Evolutionary conservation across 805 yeast species (phyloP), one percentile per base, ranked within the genome.

Genomic region (Phaffomyces antillensis): DNA sequence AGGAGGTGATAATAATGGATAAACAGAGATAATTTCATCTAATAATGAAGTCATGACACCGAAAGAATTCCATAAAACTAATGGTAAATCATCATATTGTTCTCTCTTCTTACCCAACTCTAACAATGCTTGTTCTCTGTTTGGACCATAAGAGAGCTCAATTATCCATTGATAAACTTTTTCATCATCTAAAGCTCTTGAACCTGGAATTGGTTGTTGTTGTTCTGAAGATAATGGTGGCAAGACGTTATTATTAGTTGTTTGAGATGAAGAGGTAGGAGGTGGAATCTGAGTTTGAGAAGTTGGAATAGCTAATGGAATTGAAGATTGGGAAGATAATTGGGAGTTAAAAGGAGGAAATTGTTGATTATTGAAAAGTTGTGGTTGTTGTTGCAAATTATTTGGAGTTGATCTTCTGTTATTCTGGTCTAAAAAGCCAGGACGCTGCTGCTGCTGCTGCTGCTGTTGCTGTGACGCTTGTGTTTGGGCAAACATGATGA

Each of bases 91-190:
- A 47, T 89, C 97, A 60, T 86, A 91, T 59, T 88, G 89, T 60
- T 91, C 99, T 50, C 99, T 74, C 59, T 90, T 90, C 61, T 93
- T 87, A 10, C 98, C 97, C 38, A 91, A 71, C 61, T 90, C 97
- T 52, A 90, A 68, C 43, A 91, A 71, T 3, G 99, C 98, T 58
- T 91, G 87, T 58, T 93, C 99, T 56, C 95, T 81, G 56, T 86
- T 86, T 25, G 90, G 86, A 1, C 97, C 97, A 48, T 88, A 83
- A 34, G 88, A 88, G 42, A 91, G 71, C 62, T 93, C 96, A 24
- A 83, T 75, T 38, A 93, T 86, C 96, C 96, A 88, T 48, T 81
- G 82, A 62, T 81, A 87, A 7, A 91, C 91, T 56, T 86, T 85
- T 44, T 86, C 86, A 60, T 88, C 95, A 42, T 79, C 83, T 23